Conservation (phyloP, 345 rosid genomes). For the Rubroshorea leprosula region DNA sequence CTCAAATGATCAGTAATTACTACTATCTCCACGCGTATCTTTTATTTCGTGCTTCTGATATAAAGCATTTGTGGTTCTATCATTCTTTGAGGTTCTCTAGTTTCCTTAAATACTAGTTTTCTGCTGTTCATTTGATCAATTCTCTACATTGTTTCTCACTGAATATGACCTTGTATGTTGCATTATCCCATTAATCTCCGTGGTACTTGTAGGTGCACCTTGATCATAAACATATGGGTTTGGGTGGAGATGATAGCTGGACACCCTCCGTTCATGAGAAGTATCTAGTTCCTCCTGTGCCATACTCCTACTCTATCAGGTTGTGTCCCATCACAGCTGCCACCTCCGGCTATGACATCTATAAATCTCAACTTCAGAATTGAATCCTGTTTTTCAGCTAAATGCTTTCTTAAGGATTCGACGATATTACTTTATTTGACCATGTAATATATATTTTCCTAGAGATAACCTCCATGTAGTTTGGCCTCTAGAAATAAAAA, state of each 20-base stretch:
- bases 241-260: slow-evolving; percentile 97
- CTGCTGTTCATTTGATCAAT: not conserved
- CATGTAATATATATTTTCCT: too few relatives aligned
- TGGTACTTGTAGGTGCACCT: slow-evolving; percentile 70
- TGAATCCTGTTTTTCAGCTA: too few relatives aligned
- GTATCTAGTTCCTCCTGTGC: slow-evolving; percentile 62
- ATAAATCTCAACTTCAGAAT: slow-evolving; percentile 44
- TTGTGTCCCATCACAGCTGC: slow-evolving; percentile 56
- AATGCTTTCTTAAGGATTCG: not conserved
- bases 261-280: slow-evolving; percentile 70
- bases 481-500: too few relatives aligned
- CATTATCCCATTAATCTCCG: slow-evolving; percentile 3
- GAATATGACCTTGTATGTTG: not conserved
- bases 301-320: slow-evolving; percentile 66
- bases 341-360: slow-evolving; percentile 44
- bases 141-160: not conserved
- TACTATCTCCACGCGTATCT: too few relatives aligned
- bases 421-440: too few relatives aligned
- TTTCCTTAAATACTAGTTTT: too few relatives aligned
- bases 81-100: too few relatives aligned
- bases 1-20: too few relatives aligned
- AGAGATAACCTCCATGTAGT: too few relatives aligned
- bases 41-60: too few relatives aligned
- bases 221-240: slow-evolving; percentile 94
- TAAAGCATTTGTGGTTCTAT: too few relatives aligned